Conservation (phyloP, 305 asterid species). For the Fraxinus platypoda region DNA sequence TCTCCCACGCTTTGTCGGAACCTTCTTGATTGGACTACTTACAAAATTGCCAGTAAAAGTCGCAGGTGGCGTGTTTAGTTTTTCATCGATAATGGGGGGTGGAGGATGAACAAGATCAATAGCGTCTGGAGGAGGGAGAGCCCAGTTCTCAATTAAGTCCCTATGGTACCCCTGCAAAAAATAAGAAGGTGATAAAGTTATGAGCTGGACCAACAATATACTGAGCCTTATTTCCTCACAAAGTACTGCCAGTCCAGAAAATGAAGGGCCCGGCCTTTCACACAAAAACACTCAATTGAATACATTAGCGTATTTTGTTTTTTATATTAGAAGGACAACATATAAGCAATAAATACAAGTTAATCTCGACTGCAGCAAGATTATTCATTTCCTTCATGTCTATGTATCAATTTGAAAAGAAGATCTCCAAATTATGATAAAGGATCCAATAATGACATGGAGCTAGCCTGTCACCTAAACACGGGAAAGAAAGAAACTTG, state of each 20-base stretch:
- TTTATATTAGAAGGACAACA: too few relatives aligned
- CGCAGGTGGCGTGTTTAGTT: constrained; percentile 9
- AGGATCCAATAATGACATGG: background rate
- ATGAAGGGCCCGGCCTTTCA: background rate
- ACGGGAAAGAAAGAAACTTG: background rate
- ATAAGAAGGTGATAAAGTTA: background rate
- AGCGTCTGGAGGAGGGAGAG: constrained; percentile 42
- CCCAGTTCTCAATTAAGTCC: constrained; percentile 57
- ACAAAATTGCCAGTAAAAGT: constrained; percentile 19
- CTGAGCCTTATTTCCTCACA: background rate
- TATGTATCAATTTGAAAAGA: background rate
- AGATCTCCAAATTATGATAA: background rate
- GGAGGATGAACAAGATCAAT: constrained; percentile 38
- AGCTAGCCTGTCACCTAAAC: background rate
- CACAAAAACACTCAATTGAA: background rate
- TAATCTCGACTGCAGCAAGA: too few relatives aligned
- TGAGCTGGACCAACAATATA: background rate
- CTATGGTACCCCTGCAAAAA: constrained; percentile 74
- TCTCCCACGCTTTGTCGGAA: constrained; percentile 46
- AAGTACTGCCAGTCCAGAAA: background rate
- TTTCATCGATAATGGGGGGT: constrained; percentile 32
- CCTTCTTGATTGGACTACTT: constrained; percentile 29
- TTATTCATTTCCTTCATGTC: too few relatives aligned
- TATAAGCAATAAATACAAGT: too few relatives aligned
- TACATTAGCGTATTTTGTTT: too few relatives aligned